Evolutionary conservation across 768 basidiomycete species (phyloP).

Genomic region (Tricholoma sp.): DNA sequence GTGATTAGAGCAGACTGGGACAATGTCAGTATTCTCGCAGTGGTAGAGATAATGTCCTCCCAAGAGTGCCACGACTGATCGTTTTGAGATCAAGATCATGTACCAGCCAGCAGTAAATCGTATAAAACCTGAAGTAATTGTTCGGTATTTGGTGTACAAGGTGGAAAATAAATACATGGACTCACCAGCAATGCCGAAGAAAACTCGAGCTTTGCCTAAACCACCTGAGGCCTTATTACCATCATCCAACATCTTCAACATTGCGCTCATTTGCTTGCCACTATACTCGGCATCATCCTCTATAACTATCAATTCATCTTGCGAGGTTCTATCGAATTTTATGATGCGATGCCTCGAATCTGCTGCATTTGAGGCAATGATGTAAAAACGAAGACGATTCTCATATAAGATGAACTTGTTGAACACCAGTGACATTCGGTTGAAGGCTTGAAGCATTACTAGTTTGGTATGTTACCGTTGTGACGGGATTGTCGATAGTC

Average conservation of each 20-base stretch:
- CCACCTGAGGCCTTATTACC: slow-evolving; percentile 89
- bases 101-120: slow-evolving; percentile 96
- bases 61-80: slow-evolving; percentile 87
- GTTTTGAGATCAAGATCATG: slow-evolving; percentile 84
- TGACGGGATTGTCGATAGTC: background rate
- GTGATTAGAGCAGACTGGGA: slow-evolving; percentile 72
- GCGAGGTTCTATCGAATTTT: slow-evolving; percentile 86
- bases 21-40: slow-evolving; percentile 85
- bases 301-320: slow-evolving; percentile 67
- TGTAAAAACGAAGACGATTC: slow-evolving; percentile 84
- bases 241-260: slow-evolving; percentile 94
- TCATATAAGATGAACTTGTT: slow-evolving; percentile 95
- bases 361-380: slow-evolving; percentile 86
- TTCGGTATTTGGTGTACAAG: background rate
- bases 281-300: slow-evolving; percentile 90
- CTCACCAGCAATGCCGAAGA: slow-evolving; percentile 81
- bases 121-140: slow-evolving; percentile 64
- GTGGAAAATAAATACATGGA: background rate
- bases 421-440: slow-evolving; percentile 30
- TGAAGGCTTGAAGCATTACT: too few relatives aligned
- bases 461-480: background rate
- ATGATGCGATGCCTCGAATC: slow-evolving; percentile 88
- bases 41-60: slow-evolving; percentile 97
- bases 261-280: slow-evolving; percentile 81
- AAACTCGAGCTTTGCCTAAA: slow-evolving; percentile 69